Evolutionary conservation across 2,329 filamentous ascomycete genomes (phyloP).

Genomic region (Byssothecium circinans): DNA sequence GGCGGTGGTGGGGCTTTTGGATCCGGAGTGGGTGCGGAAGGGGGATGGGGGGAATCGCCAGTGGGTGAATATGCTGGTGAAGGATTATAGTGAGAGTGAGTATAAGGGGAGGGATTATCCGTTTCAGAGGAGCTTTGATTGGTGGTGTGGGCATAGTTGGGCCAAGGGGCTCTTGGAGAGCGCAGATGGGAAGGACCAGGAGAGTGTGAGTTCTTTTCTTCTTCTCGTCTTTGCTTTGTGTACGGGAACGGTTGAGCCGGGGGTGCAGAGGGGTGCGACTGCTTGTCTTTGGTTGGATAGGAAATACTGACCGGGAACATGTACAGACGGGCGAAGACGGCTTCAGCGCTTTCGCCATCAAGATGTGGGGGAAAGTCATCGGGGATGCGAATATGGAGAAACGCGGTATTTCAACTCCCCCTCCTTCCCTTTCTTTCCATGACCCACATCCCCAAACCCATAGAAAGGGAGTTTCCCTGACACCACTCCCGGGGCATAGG

Average conservation of each 20-base stretch:
- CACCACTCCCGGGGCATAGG: slow-evolving; percentile 49
- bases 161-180: slow-evolving; percentile 76
- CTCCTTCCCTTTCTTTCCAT: background rate
- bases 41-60: slow-evolving; percentile 32
- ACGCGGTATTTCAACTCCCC: slow-evolving; percentile 45
- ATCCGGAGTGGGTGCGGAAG: slow-evolving; percentile 67
- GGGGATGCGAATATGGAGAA: slow-evolving; percentile 80
- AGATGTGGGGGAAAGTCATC: slow-evolving; percentile 86
- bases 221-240: background rate
- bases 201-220: slow-evolving; percentile 56
- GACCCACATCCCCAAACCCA: background rate
- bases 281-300: too few relatives aligned
- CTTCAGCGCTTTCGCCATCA: slow-evolving; percentile 83
- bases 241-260: background rate
- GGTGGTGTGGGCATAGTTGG: slow-evolving; percentile 94
- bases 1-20: slow-evolving; percentile 78
- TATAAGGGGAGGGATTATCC: slow-evolving; percentile 66
- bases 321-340: slow-evolving; percentile 75
- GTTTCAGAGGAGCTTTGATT: slow-evolving; percentile 82
- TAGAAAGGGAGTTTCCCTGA: background rate
- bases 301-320: background rate
- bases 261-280: too few relatives aligned
- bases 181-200: slow-evolving; percentile 77
- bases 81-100: slow-evolving; percentile 85
- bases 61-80: slow-evolving; percentile 81